Evolutionary conservation across 2,329 filamentous ascomycete genomes (phyloP), one percentile per base, ranked within the genome.

Genomic region (Immersiporthe knoxdaviesiana): DNA sequence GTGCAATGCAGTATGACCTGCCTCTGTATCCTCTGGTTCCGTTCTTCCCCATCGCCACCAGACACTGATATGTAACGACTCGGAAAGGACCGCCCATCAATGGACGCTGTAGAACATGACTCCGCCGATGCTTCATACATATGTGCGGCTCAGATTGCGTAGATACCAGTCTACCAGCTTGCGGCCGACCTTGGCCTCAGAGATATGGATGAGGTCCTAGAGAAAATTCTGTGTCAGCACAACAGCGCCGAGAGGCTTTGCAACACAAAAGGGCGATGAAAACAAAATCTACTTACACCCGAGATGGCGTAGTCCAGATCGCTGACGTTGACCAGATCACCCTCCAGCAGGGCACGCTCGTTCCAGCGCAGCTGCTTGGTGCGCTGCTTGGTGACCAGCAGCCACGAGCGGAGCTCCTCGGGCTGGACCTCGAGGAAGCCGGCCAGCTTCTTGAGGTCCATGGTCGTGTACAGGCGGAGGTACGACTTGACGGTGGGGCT

Each of bases 91-190:
- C 39, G 64, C 41, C n/a, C 56, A 61, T 58, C 64, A 60, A 39
- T 50, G 39, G 64, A 65, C 39, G 56, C 52, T 58, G 62, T 39
- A 56, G 30, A 64, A 44, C 62, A 62, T 67, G 44, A 63, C 44
- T 65, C 47, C 60, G 50, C 54, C 59, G 37, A 39, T 39, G 44
- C 67, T 72, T 79, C 77, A 84, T 72, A 91, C 97, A 85, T 99
- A 99, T 70, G 94, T 97, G 80, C 96, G 91, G 71, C 94, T 92
- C 78, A 99, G 86, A 86, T 99, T 99, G 79, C 96, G 91, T 79
- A 99, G 88, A 82, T 99, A 99, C 96, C 96, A 99, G 83, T 99
- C 96, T 74, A 99, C 95, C 77, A 99, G 85, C 84, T 96, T 97
- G 77, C 96, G 89, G 78, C 96, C 96, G 71, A 97, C 94, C 90